A percentile compares a stretch with the other conserved stretches of the same genome.
These are phyloP conservation scores for Plectosphaerella plurivora DNA, from an alignment of 2,329 filamentous ascomycete genomes.

Conservation along the genomic window DNA sequence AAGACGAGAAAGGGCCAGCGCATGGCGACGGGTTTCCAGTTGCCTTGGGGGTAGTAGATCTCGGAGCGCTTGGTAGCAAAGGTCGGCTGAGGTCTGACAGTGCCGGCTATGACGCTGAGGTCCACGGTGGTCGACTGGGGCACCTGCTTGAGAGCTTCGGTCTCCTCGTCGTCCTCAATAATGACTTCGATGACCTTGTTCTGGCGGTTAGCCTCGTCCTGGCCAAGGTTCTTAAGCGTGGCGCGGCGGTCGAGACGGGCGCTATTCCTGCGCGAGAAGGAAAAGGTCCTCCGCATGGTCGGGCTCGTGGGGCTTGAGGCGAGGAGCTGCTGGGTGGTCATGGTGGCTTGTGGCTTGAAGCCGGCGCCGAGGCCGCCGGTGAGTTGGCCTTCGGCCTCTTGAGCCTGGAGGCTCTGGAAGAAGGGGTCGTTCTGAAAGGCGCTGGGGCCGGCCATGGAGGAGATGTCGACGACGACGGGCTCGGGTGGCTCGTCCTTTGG, in stretches of 20 bases:
- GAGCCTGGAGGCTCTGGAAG: conserved; percentile 38
- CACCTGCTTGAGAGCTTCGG: conserved; percentile 16
- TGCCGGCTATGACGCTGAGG: conserved; percentile 46
- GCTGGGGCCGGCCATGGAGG: conserved; percentile 39
- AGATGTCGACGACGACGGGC: conserved; percentile 42
- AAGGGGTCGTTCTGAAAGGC: conserved; percentile 38
- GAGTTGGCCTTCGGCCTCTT: conserved; percentile 50
- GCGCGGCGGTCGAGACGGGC: conserved; percentile 23
- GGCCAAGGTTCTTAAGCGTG: conserved; percentile 45
- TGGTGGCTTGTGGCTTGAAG: conserved; percentile 39
- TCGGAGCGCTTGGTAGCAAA: conserved; percentile 36
- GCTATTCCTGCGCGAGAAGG: conserved; percentile 24
- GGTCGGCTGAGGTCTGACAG: conserved; percentile 31
- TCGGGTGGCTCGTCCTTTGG: conserved; percentile 18
- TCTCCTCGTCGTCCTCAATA: conserved; percentile 30
- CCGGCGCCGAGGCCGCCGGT: conserved; percentile 57
- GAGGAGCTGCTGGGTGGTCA: conserved; percentile 48
- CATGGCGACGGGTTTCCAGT: conserved; percentile 66
- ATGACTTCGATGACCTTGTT: conserved; percentile 58
- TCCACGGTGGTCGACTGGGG: conserved; percentile 34
- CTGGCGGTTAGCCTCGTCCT: conserved; percentile 55
- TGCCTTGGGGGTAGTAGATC: conserved; percentile 57
- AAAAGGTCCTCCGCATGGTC: conserved; percentile 32
- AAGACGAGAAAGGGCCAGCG: conserved; percentile 53
- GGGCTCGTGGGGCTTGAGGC: conserved; percentile 24